Evolutionary conservation across 2,329 filamentous ascomycete species (phyloP).

Genomic region (Nothophoma quercina): DNA sequence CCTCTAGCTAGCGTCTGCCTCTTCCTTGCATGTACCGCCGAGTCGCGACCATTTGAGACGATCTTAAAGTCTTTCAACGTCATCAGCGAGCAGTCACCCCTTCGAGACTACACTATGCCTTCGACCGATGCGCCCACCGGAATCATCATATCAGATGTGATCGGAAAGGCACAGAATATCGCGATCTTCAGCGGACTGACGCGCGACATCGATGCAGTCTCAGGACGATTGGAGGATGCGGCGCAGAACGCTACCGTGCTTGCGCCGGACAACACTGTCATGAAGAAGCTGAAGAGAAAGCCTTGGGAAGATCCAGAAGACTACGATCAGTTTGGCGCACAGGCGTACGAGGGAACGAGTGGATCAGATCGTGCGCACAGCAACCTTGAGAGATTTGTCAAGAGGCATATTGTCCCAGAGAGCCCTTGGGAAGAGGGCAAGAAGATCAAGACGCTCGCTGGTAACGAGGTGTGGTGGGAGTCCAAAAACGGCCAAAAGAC

Average conservation of each 20-base stretch:
- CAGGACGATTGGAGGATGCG: slow-evolving; percentile 71
- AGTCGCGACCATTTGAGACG: slow-evolving; percentile 41
- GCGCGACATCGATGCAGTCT: slow-evolving; percentile 75
- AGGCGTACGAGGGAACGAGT: slow-evolving; percentile 77
- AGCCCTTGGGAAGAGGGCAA: slow-evolving; percentile 77
- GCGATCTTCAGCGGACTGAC: slow-evolving; percentile 86
- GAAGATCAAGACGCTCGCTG: slow-evolving; percentile 72
- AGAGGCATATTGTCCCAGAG: slow-evolving; percentile 78
- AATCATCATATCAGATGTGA: slow-evolving; percentile 82
- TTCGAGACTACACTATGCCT: slow-evolving; percentile 40
- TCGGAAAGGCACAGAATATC: slow-evolving; percentile 77
- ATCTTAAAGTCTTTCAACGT: slow-evolving; percentile 40
- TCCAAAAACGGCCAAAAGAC: slow-evolving; percentile 70
- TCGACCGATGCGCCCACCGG: slow-evolving; percentile 43
- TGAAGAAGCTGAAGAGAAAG: slow-evolving; percentile 80
- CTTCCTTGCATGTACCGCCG: slow-evolving; percentile 41
- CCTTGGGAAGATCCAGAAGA: slow-evolving; percentile 84
- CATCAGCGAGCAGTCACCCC: slow-evolving; percentile 38
- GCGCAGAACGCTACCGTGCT: slow-evolving; percentile 80
- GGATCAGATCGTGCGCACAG: slow-evolving; percentile 77
- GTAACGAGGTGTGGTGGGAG: slow-evolving; percentile 84
- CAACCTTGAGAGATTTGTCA: slow-evolving; percentile 83
- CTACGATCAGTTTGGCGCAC: slow-evolving; percentile 69
- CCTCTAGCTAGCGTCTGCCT: slow-evolving; percentile 41
- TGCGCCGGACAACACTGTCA: slow-evolving; percentile 83